Percentiles rank a stretch among this genome's conserved stretches.
These are phyloP conservation scores for Ceratorhiza oryzae-sativae DNA, from an alignment of 1,284 basidiomycete species.

Conservation along the genomic window DNA sequence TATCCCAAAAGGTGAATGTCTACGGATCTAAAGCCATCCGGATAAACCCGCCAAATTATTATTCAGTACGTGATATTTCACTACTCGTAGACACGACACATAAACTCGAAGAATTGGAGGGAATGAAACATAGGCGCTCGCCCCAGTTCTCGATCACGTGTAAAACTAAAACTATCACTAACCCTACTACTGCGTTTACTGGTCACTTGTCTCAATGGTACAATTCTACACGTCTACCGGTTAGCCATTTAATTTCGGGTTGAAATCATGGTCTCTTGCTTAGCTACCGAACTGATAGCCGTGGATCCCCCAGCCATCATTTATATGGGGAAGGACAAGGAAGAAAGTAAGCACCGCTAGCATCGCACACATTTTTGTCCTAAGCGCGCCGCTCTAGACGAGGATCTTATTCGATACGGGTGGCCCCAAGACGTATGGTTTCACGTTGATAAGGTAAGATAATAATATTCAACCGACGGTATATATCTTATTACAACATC, in stretches of 20 bases:
- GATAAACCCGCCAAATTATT: too few relatives aligned
- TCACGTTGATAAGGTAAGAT: conserved; percentile 59
- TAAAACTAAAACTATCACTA: too few relatives aligned
- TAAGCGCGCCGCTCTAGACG: conserved; percentile 62
- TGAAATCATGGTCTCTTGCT: not conserved
- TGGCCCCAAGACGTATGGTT: conserved; percentile 64
- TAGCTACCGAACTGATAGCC: conserved; percentile 45
- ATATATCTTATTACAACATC: conserved; percentile 80
- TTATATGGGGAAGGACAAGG: conserved; percentile 97
- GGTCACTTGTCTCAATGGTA: conserved; percentile 54
- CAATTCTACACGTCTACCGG: conserved; percentile 62
- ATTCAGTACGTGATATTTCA: too few relatives aligned
- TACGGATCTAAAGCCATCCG: too few relatives aligned
- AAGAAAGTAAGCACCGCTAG: conserved; percentile 74
- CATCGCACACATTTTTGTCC: not conserved
- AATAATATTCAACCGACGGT: not conserved
- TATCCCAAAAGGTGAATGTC: too few relatives aligned
- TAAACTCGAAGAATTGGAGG: too few relatives aligned
- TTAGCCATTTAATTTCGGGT: conserved; percentile 39
- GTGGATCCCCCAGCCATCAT: conserved; percentile 73
- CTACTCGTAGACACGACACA: too few relatives aligned
- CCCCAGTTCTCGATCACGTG: too few relatives aligned
- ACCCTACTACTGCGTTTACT: too few relatives aligned
- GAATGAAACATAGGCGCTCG: too few relatives aligned
- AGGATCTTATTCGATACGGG: conserved; percentile 92